A percentile compares a stretch with the other conserved stretches of the same genome.
Evolutionary conservation across 1,284 basidiomycete genomes (phyloP).

Genomic region (Trametes sp.): DNA sequence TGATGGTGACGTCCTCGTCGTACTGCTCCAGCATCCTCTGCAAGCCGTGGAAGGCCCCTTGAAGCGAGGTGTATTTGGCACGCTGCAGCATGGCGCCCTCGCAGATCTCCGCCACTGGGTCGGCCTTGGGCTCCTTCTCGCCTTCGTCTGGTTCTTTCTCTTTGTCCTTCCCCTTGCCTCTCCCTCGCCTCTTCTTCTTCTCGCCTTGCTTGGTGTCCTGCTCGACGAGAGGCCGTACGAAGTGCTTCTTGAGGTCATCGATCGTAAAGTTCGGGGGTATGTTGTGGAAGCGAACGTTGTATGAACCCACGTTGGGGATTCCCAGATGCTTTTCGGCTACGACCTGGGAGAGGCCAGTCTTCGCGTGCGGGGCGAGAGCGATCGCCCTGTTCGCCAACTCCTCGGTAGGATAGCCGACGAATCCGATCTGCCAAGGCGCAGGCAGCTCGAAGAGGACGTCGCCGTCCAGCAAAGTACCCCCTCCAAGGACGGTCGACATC

Average conservation of each 20-base stretch:
- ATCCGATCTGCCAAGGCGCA: slow-evolving; percentile 58
- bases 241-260: slow-evolving; percentile 47
- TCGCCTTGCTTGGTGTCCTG: neutral
- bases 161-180: neutral
- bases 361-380: slow-evolving; percentile 43
- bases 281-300: slow-evolving; percentile 63
- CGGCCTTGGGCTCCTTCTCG: neutral
- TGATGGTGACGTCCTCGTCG: slow-evolving; percentile 50
- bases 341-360: slow-evolving; percentile 49
- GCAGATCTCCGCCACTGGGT: slow-evolving; percentile 24
- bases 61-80: slow-evolving; percentile 54
- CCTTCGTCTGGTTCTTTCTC: neutral
- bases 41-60: slow-evolving; percentile 50
- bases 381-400: slow-evolving; percentile 58
- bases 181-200: neutral
- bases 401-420: slow-evolving; percentile 61
- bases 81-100: slow-evolving; percentile 59
- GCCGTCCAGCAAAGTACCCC: slow-evolving; percentile 52
- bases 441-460: slow-evolving; percentile 54
- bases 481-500: slow-evolving; percentile 40
- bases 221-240: slow-evolving; percentile 10
- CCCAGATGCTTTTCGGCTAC: slow-evolving; percentile 58
- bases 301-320: slow-evolving; percentile 59
- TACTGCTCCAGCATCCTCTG: slow-evolving; percentile 47
- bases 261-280: slow-evolving; percentile 55